Base-by-base conservation (phyloP, 129 eudicot species). In the Silybum marianum region DNA sequence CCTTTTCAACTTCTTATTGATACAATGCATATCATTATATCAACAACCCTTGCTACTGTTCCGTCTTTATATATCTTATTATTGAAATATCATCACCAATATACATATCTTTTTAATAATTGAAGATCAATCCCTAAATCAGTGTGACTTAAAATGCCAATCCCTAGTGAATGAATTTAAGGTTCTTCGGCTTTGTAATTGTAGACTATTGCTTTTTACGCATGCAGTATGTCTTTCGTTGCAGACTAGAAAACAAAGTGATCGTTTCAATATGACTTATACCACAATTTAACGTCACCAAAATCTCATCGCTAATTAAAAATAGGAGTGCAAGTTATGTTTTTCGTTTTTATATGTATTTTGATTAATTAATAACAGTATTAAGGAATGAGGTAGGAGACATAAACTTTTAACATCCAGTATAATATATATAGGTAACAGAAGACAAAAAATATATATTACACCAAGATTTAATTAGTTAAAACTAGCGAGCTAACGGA, bases 1-100 rank as follows among this genome's bases (percentile, higher is more conserved):
- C 26, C 40, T 22, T 22, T 38, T 36, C 23, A 36, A 28, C 40
- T 70, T 70, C 74, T 8, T 32, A 13, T 70, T 30, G 19, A 30
- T 70, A 44, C 7, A 28, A 70, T 25, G 32, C 38, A 71, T 32
- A 32, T n/a, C n/a, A n/a, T n/a, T n/a, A n/a, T n/a, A n/a, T 28
- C 28, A 19, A 32, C 32, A 82, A 32, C 26, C 42, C 23, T 83
- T 60, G 62, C 48, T 62, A 10, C 18, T 26, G n/a, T 77, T 32
- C 39, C 18, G 16, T 60, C 26, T 72, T 60, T 16, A 63, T 60
- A 22, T 2, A 70, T 69, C 62, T 60, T 46, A 63, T 84, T 51
- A 79, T 83, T 74, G 76, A 78, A 82, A 74, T 67, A 76, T 85
- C 81, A 85, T 76, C 40, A 75, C 73, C 71, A 72, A 70, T 67